These are phyloP conservation scores for Phytophthora chlamydospora DNA, from an alignment of 352 stramenopile species.

Conservation along the genomic window DNA sequence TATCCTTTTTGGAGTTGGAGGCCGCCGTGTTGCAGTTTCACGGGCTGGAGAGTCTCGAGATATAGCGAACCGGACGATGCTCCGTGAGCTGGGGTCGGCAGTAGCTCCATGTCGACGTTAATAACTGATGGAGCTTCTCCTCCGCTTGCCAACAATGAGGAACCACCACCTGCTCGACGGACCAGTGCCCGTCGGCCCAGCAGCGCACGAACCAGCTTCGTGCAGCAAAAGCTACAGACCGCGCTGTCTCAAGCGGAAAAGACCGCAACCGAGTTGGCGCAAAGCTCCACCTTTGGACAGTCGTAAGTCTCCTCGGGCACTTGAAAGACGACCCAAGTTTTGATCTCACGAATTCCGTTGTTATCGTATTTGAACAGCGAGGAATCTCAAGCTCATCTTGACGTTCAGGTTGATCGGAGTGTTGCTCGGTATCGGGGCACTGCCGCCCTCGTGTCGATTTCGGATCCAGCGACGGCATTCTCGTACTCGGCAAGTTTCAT, in stretches of 20 bases:
- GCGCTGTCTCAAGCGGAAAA: conserved; percentile 65
- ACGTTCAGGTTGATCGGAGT: conserved; percentile 20
- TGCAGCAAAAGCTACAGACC: conserved; percentile 70
- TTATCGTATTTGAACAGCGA: conserved; percentile 15
- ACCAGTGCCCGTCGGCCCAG: conserved; percentile 9
- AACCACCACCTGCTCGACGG: conserved; percentile 10
- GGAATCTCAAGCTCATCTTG: conserved; percentile 5
- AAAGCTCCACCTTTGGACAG: conserved; percentile 33
- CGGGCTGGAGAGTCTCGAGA: conserved; percentile 11
- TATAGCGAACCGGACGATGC: conserved; percentile 27
- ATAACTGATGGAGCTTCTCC: conserved; percentile 29
- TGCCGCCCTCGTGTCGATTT: conserved; percentile 67
- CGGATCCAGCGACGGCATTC: conserved; percentile 52
- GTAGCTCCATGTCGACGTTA: conserved; percentile 36
- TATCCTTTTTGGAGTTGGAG: neutral
- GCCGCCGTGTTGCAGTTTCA: conserved; percentile 26
- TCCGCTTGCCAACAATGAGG: conserved; percentile 15
- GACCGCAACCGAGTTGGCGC: conserved; percentile 30
- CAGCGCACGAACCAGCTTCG: conserved; percentile 42
- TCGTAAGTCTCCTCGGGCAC: conserved; percentile 6
- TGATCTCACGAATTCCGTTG: conserved; percentile 1
- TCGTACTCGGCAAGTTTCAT: conserved; percentile 71
- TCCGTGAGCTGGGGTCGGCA: conserved; percentile 21
- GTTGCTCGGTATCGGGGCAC: conserved; percentile 59
- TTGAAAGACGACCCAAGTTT: neutral